Base-by-base conservation (phyloP, 2,329 filamentous ascomycete species). In the Didymella pinodella region DNA sequence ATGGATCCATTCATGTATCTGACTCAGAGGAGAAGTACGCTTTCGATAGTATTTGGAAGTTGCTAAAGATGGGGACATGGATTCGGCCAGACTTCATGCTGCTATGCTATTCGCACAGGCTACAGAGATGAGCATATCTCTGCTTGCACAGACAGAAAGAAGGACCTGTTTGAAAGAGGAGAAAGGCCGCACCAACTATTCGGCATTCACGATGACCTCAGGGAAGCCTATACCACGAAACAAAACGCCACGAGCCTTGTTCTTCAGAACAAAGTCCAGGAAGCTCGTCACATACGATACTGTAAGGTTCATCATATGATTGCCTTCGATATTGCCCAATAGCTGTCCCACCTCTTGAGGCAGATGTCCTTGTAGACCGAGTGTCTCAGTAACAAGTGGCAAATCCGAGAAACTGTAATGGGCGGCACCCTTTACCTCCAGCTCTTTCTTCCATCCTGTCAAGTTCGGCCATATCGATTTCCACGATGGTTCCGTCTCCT, bases 381-480 rank as follows among this genome's bases (percentile, higher is more conserved):
- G 47, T 0, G 57, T 59, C 8, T 61, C 59, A 0, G 55, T 53
- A 6, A 71, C 51, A 2, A 69, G 36, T 1, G 69, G 67, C 12
- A 73, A 46, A 48, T 73, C 71, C 1, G 67, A 71, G 46, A 73
- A 73, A 41, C 67, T 65, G 47, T 72, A 72, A 54, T 73, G 71
- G 5, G 65, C 66, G 6, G 69, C 43, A 2, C 58, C 49, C n/a
- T 65, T 65, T 0, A 73, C 66, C 53, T 71, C 69, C 14, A 68
- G 52, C 36, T 73, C 70, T 29, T 59, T 66, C 57, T 70, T 73
- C 71, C 71, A 72, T 7, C 66, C 62, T 11, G 43, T 63, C 22
- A 73, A 34, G 1, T 61, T 51, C 11, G 65, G 59, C 71, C 69
- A 74, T 2, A 62, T 57, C 0, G 61, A 46, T 36, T 66, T 65